Evolutionary conservation across 2,329 filamentous ascomycete genomes (phyloP).

Genomic region (Cytospora piceicola): DNA sequence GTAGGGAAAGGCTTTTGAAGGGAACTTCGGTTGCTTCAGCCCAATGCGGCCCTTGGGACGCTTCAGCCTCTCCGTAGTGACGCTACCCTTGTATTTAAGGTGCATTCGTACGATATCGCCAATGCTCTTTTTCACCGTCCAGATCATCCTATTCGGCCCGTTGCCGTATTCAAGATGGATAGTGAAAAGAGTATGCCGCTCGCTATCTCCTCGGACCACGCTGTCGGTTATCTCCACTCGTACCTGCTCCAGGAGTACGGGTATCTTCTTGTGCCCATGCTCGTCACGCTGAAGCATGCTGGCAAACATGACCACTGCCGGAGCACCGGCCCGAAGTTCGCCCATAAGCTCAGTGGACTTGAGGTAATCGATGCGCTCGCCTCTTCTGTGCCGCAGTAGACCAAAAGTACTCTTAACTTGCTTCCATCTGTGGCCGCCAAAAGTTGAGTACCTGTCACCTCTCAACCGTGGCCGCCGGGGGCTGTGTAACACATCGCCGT

Average conservation of each 20-base stretch:
- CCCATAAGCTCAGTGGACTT: conserved; percentile 97
- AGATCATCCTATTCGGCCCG: conserved; percentile 93
- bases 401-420: conserved; percentile 90
- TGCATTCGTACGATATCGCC: conserved; percentile 92
- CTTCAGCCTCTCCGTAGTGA: conserved; percentile 74
- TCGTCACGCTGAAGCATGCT: conserved; percentile 99
- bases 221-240: conserved; percentile 88
- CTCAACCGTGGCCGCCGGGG: conserved; percentile 62
- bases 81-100: conserved; percentile 87
- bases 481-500: conserved; percentile 59
- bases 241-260: conserved; percentile 91
- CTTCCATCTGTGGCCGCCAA: conserved; percentile 84
- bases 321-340: conserved; percentile 88
- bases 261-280: conserved; percentile 91
- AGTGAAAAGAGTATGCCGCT: conserved; percentile 82
- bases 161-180: conserved; percentile 97
- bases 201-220: conserved; percentile 62
- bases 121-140: conserved; percentile 86
- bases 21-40: conserved; percentile 87
- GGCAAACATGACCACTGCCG: conserved; percentile 89
- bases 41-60: conserved; percentile 66
- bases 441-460: conserved; percentile 71
- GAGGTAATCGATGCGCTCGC: conserved; percentile 87
- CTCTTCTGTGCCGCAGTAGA: conserved; percentile 76
- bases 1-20: conserved; percentile 86